Base-by-base conservation (phyloP, 179 eudicot species). In the Corrigiola litoralis region DNA sequence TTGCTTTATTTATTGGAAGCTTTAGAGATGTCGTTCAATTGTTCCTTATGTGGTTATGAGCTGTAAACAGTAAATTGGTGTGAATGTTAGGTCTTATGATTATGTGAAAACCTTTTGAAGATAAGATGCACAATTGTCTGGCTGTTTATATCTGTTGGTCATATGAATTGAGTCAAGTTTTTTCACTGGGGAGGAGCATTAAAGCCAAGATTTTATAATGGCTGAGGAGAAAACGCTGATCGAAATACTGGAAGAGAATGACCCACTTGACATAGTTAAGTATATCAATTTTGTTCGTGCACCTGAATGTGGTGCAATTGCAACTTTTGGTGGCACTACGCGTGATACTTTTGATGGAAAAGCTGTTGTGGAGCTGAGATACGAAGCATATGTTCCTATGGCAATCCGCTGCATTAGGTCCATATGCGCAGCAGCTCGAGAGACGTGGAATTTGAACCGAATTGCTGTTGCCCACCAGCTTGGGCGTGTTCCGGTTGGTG, bases 341-440 rank as follows among this genome's bases (percentile, higher is more conserved):
- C 91, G 95, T 1, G 92, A 92, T 71, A 83, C 83, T 27, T 92
- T 92, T 65, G 83, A 87, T 21, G 92, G 90, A 5, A 92, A 89
- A 55, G 68, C 75, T 0, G 98, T 92, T 12, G 24, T 85, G 33
- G 96, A 89, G 83, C 81, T 92, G 12, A 75, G 95, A 47, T 92
- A 92, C 25, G 98, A 92, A 75, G 95, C 98, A 8, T 92, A 92
- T 33, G 81, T 84, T 21, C 91, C 96, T 4, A 89, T 92, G 98
- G 96, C 98, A 12, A 66, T 89, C 8, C 88, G 95, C 41, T 78
- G 89, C 73, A 54, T 89, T 37, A 78, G 75, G 57, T 68, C 98
- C 17, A 87, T 92, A 32, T 92, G 98, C 47, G 55, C 84, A 25
- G 69, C 84, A 5, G 90, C 89, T 20, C 75, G 96, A 58, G 81